phyloP scores from a whole-genome alignment of 1,139 yeast species.

The Diutina sp. region DNA sequence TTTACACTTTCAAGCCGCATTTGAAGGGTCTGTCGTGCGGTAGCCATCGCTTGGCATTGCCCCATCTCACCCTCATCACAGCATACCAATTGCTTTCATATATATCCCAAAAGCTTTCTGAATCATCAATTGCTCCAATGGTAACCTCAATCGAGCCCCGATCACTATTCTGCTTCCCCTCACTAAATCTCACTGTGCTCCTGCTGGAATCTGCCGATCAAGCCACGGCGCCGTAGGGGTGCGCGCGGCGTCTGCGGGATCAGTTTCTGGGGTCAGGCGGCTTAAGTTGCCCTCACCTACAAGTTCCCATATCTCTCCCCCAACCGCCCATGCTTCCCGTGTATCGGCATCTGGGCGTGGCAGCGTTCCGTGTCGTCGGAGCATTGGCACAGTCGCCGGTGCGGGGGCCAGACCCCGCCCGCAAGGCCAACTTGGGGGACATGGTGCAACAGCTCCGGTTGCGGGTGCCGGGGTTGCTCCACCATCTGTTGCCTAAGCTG shows the following conservation, averaged over 20 bases:
- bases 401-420: conserved; percentile 4
- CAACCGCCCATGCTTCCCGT: neutral
- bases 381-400: neutral
- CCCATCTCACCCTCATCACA: too few species aligned
- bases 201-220: too few species aligned
- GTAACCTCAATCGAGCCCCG: too few species aligned
- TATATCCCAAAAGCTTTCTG: too few species aligned
- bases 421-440: conserved; percentile 49
- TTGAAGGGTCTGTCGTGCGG: too few species aligned
- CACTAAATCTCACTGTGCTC: too few species aligned
- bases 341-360: neutral
- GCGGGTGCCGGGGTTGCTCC: conserved; percentile 46
- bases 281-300: neutral
- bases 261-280: neutral
- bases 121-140: too few species aligned
- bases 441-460: conserved; percentile 38
- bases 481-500: conserved; percentile 34
- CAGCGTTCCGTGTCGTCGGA: neutral
- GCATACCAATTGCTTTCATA: too few species aligned
- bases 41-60: too few species aligned
- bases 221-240: neutral
- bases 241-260: neutral
- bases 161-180: too few species aligned
- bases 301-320: neutral
- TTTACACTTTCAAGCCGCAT: too few species aligned